phyloP scores from a whole-genome alignment of 2,329 filamentous ascomycete species.

The Xylaria digitata region DNA sequence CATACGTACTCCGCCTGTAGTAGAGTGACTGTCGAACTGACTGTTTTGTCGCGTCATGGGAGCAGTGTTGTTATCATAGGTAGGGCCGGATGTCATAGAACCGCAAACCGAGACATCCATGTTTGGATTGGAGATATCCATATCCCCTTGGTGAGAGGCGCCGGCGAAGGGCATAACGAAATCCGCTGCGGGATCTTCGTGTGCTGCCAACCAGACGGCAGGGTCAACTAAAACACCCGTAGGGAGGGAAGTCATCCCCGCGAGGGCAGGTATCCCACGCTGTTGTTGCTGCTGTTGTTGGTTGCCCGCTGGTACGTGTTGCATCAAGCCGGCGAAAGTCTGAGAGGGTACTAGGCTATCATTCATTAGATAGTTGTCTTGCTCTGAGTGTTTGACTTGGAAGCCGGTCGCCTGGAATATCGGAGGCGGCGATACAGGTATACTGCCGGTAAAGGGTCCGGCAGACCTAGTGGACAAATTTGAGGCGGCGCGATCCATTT shows the following conservation, averaged over 20 bases:
- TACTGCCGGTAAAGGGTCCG: constrained; percentile 54
- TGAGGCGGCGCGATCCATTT: constrained; percentile 60
- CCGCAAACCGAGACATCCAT: constrained; percentile 50
- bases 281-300: constrained; percentile 48
- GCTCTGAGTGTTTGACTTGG: constrained; percentile 38
- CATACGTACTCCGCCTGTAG: constrained; percentile 49
- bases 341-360: constrained; percentile 49
- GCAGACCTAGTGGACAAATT: constrained; percentile 55
- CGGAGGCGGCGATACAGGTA: constrained; percentile 52
- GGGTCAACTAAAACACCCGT: constrained; percentile 54
- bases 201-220: constrained; percentile 53
- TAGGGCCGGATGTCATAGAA: constrained; percentile 52
- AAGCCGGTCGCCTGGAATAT: constrained; percentile 42
- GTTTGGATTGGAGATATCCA: constrained; percentile 44
- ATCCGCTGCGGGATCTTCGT: constrained; percentile 39
- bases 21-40: constrained; percentile 48
- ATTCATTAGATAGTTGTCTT: constrained; percentile 49
- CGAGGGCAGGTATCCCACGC: constrained; percentile 52
- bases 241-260: constrained; percentile 47
- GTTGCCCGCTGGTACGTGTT: constrained; percentile 43
- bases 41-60: constrained; percentile 52
- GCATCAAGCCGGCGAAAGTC: constrained; percentile 43
- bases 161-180: constrained; percentile 31
- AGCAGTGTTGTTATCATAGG: constrained; percentile 48
- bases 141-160: constrained; percentile 39